A percentile compares a stretch with the other conserved stretches of the same genome.
Evolutionary conservation across 345 rosid species (phyloP).

Genomic region (Arabidopsis suecica): DNA sequence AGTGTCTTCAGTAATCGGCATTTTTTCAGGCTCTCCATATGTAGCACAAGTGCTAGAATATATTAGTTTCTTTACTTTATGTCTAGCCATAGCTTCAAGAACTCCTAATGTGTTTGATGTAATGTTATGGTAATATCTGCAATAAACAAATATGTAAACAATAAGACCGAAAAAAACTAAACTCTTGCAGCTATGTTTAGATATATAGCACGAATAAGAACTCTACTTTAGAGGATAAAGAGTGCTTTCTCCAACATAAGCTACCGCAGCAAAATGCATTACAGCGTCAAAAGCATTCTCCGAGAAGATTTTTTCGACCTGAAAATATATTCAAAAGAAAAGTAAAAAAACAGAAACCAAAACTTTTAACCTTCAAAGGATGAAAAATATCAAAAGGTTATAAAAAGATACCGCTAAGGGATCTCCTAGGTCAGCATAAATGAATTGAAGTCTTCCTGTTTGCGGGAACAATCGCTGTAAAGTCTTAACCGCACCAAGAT

Average conservation of each 20-base stretch:
- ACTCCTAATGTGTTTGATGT: slow-evolving; percentile 93
- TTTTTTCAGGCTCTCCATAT: slow-evolving; percentile 94
- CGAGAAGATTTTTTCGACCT: slow-evolving; percentile 86
- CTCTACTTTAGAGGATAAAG: slow-evolving; percentile 84
- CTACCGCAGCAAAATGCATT: slow-evolving; percentile 99
- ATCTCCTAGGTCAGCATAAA: slow-evolving; percentile 90
- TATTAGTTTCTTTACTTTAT: slow-evolving; percentile 78
- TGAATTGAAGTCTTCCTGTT: slow-evolving; percentile 91
- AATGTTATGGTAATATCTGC: slow-evolving; percentile 95
- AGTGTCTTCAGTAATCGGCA: slow-evolving; percentile 98
- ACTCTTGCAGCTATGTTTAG: neutral
- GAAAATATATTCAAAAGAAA: slow-evolving; percentile 10
- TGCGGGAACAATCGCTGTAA: slow-evolving; percentile 85
- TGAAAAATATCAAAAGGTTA: neutral
- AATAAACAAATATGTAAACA: slow-evolving; percentile 30
- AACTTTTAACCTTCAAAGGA: neutral
- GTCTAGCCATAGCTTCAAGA: slow-evolving; percentile 86
- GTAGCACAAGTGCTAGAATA: slow-evolving; percentile 99
- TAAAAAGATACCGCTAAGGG: slow-evolving; percentile 66
- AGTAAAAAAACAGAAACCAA: slow-evolving; percentile 45
- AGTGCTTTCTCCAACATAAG: slow-evolving; percentile 99
- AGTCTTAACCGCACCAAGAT: slow-evolving; percentile 83
- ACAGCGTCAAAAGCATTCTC: slow-evolving; percentile 97
- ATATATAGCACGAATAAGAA: neutral
- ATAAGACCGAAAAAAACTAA: slow-evolving; percentile 6